Evolutionary conservation across 164 flowering plant species (phyloP).

Genomic region (Dillenia suffruticosa): DNA sequence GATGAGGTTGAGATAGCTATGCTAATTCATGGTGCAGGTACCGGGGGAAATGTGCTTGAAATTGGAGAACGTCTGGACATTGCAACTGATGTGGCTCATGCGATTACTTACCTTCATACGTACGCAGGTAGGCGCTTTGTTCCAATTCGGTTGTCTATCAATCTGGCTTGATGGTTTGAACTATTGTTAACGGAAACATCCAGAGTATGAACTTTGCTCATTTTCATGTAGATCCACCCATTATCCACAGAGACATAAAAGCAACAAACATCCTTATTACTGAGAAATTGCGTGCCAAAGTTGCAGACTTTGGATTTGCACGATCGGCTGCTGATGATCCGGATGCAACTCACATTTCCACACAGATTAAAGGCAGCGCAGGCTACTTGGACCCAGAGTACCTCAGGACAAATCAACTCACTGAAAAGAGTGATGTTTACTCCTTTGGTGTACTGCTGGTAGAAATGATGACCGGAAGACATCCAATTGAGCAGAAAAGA

Average conservation of each 20-base stretch:
- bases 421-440: slow-evolving; percentile 83
- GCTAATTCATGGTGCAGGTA: slow-evolving; percentile 31
- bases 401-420: slow-evolving; percentile 59
- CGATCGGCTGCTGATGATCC: slow-evolving; percentile 34
- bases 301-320: slow-evolving; percentile 81
- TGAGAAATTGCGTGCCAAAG: slow-evolving; percentile 73
- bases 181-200: neutral
- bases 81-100: slow-evolving; percentile 83
- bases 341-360: slow-evolving; percentile 63
- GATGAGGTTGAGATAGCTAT: neutral
- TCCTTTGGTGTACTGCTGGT: slow-evolving; percentile 80
- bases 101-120: slow-evolving; percentile 62
- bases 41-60: slow-evolving; percentile 43
- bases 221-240: slow-evolving; percentile 50
- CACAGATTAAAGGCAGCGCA: slow-evolving; percentile 71
- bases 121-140: slow-evolving; percentile 42
- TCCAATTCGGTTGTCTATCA: neutral
- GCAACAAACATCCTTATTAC: slow-evolving; percentile 70
- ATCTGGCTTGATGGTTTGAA: neutral
- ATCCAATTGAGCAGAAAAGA: slow-evolving; percentile 48
- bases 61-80: slow-evolving; percentile 53
- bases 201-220: slow-evolving; percentile 1
- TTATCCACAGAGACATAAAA: slow-evolving; percentile 84
- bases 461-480: slow-evolving; percentile 70
- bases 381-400: slow-evolving; percentile 89